These are phyloP conservation scores for Mortierella antarctica DNA, from an alignment of 192 early-diverging fungal species.

Conservation along the genomic window DNA sequence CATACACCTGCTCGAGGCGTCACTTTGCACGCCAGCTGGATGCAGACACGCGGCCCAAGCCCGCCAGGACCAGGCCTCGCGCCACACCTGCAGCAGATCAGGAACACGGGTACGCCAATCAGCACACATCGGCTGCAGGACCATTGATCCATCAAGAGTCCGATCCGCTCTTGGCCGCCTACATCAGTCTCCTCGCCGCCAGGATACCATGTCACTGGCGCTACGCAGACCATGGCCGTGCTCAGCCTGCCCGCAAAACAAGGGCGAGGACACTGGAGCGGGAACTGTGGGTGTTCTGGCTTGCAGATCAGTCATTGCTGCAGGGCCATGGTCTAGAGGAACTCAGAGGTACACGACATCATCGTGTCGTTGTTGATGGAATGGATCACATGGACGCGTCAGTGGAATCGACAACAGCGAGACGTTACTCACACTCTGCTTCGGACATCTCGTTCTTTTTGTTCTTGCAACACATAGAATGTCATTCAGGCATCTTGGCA, in stretches of 20 bases:
- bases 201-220: conserved; percentile 50
- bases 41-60: conserved; percentile 17
- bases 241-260: background rate
- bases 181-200: conserved; percentile 32
- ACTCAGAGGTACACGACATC: conserved; percentile 25
- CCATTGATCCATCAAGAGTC: conserved; percentile 15
- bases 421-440: no score
- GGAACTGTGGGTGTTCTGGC: conserved; percentile 52
- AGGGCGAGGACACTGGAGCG: conserved; percentile 2
- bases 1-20: conserved; percentile 23
- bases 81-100: conserved; percentile 4
- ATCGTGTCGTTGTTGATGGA: no score
- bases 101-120: background rate
- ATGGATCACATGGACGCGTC: no score
- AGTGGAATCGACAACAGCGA: no score
- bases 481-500: conserved; percentile 39
- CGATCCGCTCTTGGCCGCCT: conserved; percentile 34
- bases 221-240: conserved; percentile 5
- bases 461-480: conserved; percentile 11
- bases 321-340: conserved; percentile 36
- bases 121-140: background rate
- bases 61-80: conserved; percentile 7
- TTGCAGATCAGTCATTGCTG: conserved; percentile 33
- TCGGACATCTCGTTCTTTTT: no score
- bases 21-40: conserved; percentile 35